A percentile compares a stretch with the other conserved stretches of the same genome.
phyloP scores from a whole-genome alignment of 176 grass and related monocot species.

The Zoysia pacifica region DNA sequence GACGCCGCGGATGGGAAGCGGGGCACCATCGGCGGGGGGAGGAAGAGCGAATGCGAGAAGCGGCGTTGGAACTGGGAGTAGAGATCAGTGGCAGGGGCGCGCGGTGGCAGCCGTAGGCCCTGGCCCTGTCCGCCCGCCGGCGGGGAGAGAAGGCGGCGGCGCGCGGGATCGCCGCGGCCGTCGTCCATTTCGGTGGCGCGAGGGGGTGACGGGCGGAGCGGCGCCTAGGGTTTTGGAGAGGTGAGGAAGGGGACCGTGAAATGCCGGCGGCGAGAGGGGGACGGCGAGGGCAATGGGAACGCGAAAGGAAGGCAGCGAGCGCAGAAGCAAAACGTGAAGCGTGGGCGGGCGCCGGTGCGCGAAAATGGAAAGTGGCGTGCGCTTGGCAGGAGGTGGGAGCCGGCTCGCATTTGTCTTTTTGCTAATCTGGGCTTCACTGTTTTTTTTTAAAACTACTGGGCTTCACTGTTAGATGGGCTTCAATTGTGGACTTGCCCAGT shows the following conservation, averaged over 20 bases:
- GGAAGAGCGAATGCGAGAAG: background rate
- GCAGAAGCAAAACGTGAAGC: conserved; percentile 40
- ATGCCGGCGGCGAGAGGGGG: conserved; percentile 16
- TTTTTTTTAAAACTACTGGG: background rate
- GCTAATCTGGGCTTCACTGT: background rate
- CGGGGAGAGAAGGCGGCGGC: conserved; percentile 20
- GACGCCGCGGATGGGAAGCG: conserved; percentile 18
- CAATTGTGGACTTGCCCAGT: too few species aligned
- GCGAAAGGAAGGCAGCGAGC: background rate
- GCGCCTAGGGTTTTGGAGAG: conserved; percentile 26
- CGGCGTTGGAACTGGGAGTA: conserved; percentile 9
- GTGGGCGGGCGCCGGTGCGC: background rate
- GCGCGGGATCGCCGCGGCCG: conserved; percentile 19
- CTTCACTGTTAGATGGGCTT: background rate
- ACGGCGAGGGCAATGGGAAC: conserved; percentile 26
- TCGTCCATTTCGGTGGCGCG: conserved; percentile 35
- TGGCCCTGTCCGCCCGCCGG: background rate
- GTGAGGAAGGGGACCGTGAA: background rate
- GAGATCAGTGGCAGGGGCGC: background rate
- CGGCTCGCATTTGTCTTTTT: background rate
- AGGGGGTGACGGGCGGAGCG: background rate
- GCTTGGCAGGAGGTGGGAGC: background rate
- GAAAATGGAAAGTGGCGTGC: background rate
- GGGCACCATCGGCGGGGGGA: background rate
- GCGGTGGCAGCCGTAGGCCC: background rate